These are phyloP conservation scores for Debaryomyces sp. DNA, from an alignment of 1,139 yeast species.

Conservation along the genomic window DNA sequence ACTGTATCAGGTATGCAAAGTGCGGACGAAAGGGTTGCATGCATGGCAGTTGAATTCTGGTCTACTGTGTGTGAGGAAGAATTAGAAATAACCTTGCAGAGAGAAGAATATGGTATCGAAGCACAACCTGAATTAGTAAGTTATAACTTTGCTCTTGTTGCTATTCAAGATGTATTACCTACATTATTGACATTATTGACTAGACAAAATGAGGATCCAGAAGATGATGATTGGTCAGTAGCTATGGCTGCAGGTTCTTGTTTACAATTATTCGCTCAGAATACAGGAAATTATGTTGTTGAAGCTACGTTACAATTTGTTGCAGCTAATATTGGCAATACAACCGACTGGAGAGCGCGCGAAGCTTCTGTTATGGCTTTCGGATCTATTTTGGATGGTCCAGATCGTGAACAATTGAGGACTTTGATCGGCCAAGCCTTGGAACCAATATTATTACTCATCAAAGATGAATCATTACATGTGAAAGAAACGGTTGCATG, in stretches of 20 bases:
- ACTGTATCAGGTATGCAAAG: slow-evolving; percentile 94
- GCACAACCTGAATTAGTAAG: slow-evolving; percentile 42
- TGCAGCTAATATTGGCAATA: slow-evolving; percentile 63
- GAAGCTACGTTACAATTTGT: slow-evolving; percentile 85
- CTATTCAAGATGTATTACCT: slow-evolving; percentile 84
- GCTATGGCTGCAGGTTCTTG: slow-evolving; percentile 99
- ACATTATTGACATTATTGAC: slow-evolving; percentile 78
- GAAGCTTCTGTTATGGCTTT: slow-evolving; percentile 99
- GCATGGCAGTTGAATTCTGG: slow-evolving; percentile 99
- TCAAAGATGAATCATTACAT: slow-evolving; percentile 73
- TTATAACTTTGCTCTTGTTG: slow-evolving; percentile 81
- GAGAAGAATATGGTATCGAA: slow-evolving; percentile 54
- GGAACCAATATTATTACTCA: slow-evolving; percentile 71
- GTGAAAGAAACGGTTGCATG: slow-evolving; percentile 98
- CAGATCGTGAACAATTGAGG: slow-evolving; percentile 72
- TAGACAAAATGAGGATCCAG: slow-evolving; percentile 88
- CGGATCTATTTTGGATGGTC: slow-evolving; percentile 96
- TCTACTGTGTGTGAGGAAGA: slow-evolving; percentile 97
- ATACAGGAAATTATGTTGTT: slow-evolving; percentile 83
- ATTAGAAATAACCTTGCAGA: slow-evolving; percentile 71
- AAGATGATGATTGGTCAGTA: slow-evolving; percentile 96
- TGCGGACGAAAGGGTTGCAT: slow-evolving; percentile 81
- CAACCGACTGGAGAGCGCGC: slow-evolving; percentile 72
- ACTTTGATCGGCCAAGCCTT: slow-evolving; percentile 78
- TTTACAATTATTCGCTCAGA: slow-evolving; percentile 88